Conservation (phyloP, 2,329 filamentous ascomycete genomes). For the Seiridium unicorne region DNA sequence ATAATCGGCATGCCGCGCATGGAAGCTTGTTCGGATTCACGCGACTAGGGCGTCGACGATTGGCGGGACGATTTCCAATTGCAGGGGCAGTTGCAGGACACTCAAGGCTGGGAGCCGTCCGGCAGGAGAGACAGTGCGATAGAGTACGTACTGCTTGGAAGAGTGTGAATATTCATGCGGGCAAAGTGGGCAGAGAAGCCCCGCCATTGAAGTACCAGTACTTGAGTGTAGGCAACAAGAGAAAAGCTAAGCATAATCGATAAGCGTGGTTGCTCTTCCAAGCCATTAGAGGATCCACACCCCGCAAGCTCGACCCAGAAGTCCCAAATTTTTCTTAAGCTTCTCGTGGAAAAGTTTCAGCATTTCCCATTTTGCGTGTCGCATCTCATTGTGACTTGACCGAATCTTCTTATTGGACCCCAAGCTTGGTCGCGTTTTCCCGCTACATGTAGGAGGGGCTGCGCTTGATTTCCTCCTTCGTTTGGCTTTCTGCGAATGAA, state of each 20-base stretch:
- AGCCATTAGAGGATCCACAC: neutral
- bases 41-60: neutral
- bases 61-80: neutral
- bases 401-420: neutral
- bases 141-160: neutral
- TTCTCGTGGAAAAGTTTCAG: neutral
- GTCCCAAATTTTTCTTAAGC: neutral
- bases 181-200: neutral
- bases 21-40: neutral
- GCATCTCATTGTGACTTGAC: neutral
- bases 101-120: neutral
- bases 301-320: neutral
- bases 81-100: neutral
- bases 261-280: too few species aligned
- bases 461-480: constrained; percentile 7
- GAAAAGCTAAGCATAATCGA: too few species aligned
- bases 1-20: neutral
- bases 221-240: neutral
- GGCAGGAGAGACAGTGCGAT: too few species aligned
- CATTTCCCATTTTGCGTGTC: neutral
- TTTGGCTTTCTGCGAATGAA: constrained; percentile 27
- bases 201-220: neutral
- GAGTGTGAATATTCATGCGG: neutral
- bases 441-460: neutral
- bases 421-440: neutral